Evolutionary conservation across 108 stramenopile species (phyloP), one percentile per base, ranked within the genome.

Genomic region (Bacterosira constricta): DNA sequence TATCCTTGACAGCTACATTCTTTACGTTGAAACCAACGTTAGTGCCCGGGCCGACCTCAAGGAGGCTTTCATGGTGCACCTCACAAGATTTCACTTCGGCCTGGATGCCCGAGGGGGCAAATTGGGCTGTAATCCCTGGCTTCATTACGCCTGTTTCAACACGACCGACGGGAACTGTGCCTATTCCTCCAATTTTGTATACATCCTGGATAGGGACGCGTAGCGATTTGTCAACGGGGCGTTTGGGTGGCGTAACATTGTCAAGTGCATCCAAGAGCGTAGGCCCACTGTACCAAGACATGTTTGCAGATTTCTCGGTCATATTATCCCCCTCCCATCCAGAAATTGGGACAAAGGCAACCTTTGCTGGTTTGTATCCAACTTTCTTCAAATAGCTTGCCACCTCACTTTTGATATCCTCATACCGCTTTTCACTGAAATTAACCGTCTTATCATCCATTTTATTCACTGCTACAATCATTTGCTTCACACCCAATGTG

Each of bases 241-340:
- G 86, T 74, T 92, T 91, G 50, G 95, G 94, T 44, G 90, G 85
- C 36, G 78, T 84, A 55, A 93, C 45, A 26, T 62, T 73, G 83
- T 99, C 96, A 21, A 99, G 85, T 37, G 97, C 97, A 75, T 97
- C 95, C 31, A 98, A 75, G 41, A 99, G 88, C 57, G 86, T 92
- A 17, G 97, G 97, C 5, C 95, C 95, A 61, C 89, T 87, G 80
- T 98, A 98, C 99, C 99, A 99, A 4, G 75, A 46, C 83, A 90
- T 89, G 68, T 91, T 89, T 60, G 49, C 9, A 27, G 91, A 90
- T 59, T 62, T 79, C 49, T 95, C 90, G 44, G 87, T 85, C 58
- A 99, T 91, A 85, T 99, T 99, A 74, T 94, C 96, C 42, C 99
- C 99, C 31, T 68, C 86, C 93, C 96, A 96, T 47, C 98, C 99